phyloP scores from a whole-genome alignment of 345 rosid species.

The Alliaria petiolata region DNA sequence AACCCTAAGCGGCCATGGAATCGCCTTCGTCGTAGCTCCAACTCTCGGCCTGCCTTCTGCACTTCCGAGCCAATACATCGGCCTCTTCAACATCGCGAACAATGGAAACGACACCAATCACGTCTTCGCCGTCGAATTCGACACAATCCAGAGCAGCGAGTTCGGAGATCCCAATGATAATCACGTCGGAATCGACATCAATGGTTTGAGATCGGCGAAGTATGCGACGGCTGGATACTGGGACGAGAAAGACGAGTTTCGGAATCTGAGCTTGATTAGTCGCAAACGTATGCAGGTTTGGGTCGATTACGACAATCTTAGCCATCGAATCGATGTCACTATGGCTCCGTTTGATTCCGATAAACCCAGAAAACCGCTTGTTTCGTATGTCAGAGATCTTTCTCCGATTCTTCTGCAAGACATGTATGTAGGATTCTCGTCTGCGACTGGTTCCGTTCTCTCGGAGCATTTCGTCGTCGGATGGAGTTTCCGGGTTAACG shows the following conservation, averaged over 20 bases:
- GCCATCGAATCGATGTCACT: slow-evolving; percentile 51
- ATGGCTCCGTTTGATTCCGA: slow-evolving; percentile 50
- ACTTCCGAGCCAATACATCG: slow-evolving; percentile 69
- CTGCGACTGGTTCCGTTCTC: slow-evolving; percentile 84
- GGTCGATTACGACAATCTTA: slow-evolving; percentile 63
- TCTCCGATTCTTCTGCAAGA: slow-evolving; percentile 47
- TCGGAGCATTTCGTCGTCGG: slow-evolving; percentile 74
- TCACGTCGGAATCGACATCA: slow-evolving; percentile 78
- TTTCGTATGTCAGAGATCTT: slow-evolving; percentile 57
- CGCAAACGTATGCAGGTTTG: slow-evolving; percentile 61
- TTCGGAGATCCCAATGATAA: slow-evolving; percentile 66
- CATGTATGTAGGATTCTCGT: slow-evolving; percentile 86
- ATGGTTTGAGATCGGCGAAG: slow-evolving; percentile 49
- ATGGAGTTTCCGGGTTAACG: slow-evolving; percentile 75
- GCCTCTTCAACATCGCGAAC: slow-evolving; percentile 54
- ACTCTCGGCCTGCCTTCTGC: slow-evolving; percentile 39
- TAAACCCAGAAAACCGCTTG: slow-evolving; percentile 56
- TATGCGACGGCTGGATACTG: slow-evolving; percentile 52
- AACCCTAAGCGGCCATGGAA: slow-evolving; percentile 75
- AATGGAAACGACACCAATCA: slow-evolving; percentile 60
- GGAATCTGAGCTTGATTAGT: slow-evolving; percentile 50
- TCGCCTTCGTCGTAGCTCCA: slow-evolving; percentile 65
- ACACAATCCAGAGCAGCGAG: slow-evolving; percentile 61
- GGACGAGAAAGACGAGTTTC: slow-evolving; percentile 24
- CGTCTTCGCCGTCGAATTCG: slow-evolving; percentile 82